These are phyloP conservation scores for Pascua sp. DNA, from an alignment of 1,284 basidiomycete genomes.

Conservation along the genomic window DNA sequence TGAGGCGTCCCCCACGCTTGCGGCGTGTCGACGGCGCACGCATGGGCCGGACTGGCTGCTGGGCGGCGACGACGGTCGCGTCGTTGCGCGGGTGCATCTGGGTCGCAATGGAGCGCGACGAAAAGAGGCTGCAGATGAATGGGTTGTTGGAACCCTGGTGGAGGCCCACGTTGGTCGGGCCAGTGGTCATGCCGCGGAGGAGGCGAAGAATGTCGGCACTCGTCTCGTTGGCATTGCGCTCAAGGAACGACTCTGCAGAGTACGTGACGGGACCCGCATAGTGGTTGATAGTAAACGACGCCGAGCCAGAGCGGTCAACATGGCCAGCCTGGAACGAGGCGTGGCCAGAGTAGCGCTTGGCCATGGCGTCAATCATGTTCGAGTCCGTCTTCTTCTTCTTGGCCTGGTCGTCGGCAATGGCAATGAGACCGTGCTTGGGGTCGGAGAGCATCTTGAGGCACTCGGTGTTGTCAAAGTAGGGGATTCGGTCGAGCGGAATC, in stretches of 20 bases:
- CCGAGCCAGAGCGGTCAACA: conserved; percentile 71
- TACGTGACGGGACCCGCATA: conserved; percentile 90
- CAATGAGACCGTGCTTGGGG: conserved; percentile 83
- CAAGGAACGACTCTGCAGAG: conserved; percentile 81
- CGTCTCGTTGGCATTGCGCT: conserved; percentile 81
- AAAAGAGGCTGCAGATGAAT: conserved; percentile 88
- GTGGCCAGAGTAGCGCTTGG: conserved; percentile 91
- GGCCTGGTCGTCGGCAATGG: conserved; percentile 97
- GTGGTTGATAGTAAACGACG: conserved; percentile 88
- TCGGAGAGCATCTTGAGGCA: conserved; percentile 82
- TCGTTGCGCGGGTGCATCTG: conserved; percentile 87
- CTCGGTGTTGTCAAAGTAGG: conserved; percentile 89
- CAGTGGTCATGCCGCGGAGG: conserved; percentile 59
- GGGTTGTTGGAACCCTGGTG: conserved; percentile 75
- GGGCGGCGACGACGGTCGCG: conserved; percentile 88
- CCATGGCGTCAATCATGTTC: conserved; percentile 91
- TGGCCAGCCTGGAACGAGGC: conserved; percentile 78
- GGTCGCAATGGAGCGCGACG: conserved; percentile 78
- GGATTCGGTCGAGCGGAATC: conserved; percentile 59
- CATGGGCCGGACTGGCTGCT: conserved; percentile 89
- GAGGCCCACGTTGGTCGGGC: conserved; percentile 46
- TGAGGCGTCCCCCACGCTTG: conserved; percentile 58
- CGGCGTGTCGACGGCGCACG: conserved; percentile 81
- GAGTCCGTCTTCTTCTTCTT: conserved; percentile 86
- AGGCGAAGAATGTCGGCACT: conserved; percentile 91